phyloP scores from a whole-genome alignment of 1,139 yeast species.

The Pichia sp. region DNA sequence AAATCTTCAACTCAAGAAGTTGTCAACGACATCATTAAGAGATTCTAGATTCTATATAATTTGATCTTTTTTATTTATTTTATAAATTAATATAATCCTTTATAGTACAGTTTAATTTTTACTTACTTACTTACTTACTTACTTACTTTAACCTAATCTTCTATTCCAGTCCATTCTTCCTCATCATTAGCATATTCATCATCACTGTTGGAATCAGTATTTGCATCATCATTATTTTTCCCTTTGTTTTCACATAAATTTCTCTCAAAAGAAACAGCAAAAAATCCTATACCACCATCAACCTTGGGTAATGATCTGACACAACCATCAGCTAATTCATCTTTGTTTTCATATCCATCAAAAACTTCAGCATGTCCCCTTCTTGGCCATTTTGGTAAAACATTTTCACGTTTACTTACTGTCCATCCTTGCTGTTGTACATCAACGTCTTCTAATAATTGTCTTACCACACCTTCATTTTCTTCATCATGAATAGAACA shows the following conservation, averaged over 20 bases:
- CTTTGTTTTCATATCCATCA: conserved; percentile 39
- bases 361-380: conserved; percentile 75
- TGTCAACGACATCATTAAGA: conserved; percentile 66
- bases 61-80: too few relatives aligned
- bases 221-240: conserved; percentile 3
- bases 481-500: conserved; percentile 93
- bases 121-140: too few relatives aligned
- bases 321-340: conserved; percentile 72
- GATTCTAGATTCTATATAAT: conserved; percentile 33
- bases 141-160: too few relatives aligned
- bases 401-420: conserved; percentile 55
- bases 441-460: conserved; percentile 58
- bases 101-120: conserved; percentile 13
- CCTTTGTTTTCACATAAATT: conserved; percentile 3
- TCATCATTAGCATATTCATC: conserved; percentile 5
- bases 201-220: conserved; percentile 1
- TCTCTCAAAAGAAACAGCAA: conserved; percentile 76
- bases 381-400: conserved; percentile 77
- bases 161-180: conserved; percentile 7
- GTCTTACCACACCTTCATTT: conserved; percentile 84
- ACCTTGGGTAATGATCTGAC: conserved; percentile 76
- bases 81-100: conserved; percentile 1
- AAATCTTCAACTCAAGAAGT: conserved; percentile 80
- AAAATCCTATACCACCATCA: conserved; percentile 94
- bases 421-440: conserved; percentile 68